Conservation (phyloP, 2,329 filamentous ascomycete genomes). For the Neurospora sp. region DNA sequence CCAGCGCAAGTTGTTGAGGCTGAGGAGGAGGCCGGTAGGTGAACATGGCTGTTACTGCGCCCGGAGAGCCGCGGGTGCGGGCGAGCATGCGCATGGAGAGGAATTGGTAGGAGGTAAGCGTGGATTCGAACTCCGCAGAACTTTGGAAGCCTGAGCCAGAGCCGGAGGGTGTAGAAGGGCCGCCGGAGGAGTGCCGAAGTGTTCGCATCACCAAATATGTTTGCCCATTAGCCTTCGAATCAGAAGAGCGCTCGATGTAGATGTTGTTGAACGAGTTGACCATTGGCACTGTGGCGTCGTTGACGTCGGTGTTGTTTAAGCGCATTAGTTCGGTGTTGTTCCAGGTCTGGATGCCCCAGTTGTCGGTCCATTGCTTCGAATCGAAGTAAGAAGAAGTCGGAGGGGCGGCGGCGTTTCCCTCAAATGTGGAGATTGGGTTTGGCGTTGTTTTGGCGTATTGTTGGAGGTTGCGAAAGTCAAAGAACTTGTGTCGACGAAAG, state of each 20-base stretch:
- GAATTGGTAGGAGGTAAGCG: constrained; percentile 19
- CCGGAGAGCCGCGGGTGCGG: constrained; percentile 21
- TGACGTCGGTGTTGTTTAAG: constrained; percentile 13
- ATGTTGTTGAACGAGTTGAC: constrained; percentile 31
- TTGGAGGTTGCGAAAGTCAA: constrained; percentile 26
- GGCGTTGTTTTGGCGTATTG: constrained; percentile 24
- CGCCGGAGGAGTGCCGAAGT: constrained; percentile 17
- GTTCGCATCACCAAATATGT: constrained; percentile 26
- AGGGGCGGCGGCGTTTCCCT: constrained; percentile 20
- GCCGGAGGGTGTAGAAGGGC: constrained; percentile 13
- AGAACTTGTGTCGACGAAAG: constrained; percentile 28
- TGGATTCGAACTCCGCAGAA: constrained; percentile 23
- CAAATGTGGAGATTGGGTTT: constrained; percentile 18
- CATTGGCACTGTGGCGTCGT: constrained; percentile 26
- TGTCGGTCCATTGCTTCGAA: constrained; percentile 20
- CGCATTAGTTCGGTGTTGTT: constrained; percentile 23
- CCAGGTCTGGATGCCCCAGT: constrained; percentile 27
- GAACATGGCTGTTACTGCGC: constrained; percentile 27
- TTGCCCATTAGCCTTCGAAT: constrained; percentile 19
- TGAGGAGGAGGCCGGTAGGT: constrained; percentile 22
- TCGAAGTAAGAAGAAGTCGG: constrained; percentile 24
- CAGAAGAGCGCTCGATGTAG: constrained; percentile 28
- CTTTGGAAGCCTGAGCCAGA: constrained; percentile 17
- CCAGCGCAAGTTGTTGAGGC: constrained; percentile 8
- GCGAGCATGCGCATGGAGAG: constrained; percentile 25